Percentiles rank a stretch among this genome's conserved stretches.
These are phyloP conservation scores for Avena atlantica DNA, from an alignment of 176 grass and related monocot genomes.

Conservation along the genomic window DNA sequence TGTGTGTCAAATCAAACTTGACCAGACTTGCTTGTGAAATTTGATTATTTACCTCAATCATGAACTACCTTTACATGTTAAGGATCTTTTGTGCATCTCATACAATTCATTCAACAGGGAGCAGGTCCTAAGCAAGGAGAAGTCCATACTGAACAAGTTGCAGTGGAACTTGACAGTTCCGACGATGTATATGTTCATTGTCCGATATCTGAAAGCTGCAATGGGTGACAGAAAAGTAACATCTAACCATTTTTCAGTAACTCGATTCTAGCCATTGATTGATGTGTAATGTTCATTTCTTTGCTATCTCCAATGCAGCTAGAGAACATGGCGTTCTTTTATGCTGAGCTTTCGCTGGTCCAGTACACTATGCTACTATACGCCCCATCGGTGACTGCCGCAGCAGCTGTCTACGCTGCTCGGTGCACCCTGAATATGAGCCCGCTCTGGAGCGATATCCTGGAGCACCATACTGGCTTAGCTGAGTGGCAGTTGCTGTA, in stretches of 20 bases:
- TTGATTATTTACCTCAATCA: not conserved
- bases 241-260: not conserved
- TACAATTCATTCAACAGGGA: conserved; percentile 52
- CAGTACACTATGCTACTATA: conserved; percentile 62
- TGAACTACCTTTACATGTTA: conserved; percentile 40
- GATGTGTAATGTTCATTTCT: not conserved
- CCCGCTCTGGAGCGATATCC: conserved; percentile 47
- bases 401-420: conserved; percentile 49
- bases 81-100: conserved; percentile 61
- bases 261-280: conserved; percentile 7
- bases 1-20: not conserved
- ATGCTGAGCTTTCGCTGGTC: conserved; percentile 67
- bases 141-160: conserved; percentile 62
- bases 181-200: conserved; percentile 70
- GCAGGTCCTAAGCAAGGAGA: conserved; percentile 64
- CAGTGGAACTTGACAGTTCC: conserved; percentile 84
- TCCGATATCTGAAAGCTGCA: conserved; percentile 68
- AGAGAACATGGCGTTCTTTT: conserved; percentile 81
- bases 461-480: conserved; percentile 57
- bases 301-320: conserved; percentile 45
- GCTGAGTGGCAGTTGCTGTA: conserved; percentile 53
- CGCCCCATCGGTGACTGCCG: conserved; percentile 56
- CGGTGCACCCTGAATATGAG: conserved; percentile 51
- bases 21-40: not conserved
- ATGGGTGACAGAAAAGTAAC: conserved; percentile 48